These are phyloP conservation scores for Salvia hispanica DNA, from an alignment of 257 asterid genomes.

Conservation along the genomic window DNA sequence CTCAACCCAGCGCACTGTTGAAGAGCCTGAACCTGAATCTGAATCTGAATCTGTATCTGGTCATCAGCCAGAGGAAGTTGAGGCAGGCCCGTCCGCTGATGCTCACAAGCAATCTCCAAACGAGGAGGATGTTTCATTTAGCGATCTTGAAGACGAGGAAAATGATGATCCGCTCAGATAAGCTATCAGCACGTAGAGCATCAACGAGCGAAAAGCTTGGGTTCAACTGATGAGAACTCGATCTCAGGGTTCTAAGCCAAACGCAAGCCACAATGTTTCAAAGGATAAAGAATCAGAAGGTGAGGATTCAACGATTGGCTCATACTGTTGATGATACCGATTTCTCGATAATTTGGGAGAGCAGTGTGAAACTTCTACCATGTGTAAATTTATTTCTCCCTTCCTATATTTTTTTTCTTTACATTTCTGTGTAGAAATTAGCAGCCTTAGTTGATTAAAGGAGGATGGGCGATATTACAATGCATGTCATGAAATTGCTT, in stretches of 20 bases:
- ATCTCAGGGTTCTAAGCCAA: conserved; percentile 35
- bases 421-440: conserved; percentile 25
- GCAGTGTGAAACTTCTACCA: conserved; percentile 37
- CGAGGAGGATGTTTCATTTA: conserved; percentile 67
- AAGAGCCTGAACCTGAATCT: conserved; percentile 33
- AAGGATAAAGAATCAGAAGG: conserved; percentile 69
- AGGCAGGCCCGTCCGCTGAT: conserved; percentile 26
- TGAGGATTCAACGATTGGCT: conserved; percentile 80
- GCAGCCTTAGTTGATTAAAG: conserved; percentile 15
- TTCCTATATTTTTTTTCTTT: neutral
- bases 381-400: conserved; percentile 34
- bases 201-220: conserved; percentile 45
- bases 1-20: conserved; percentile 30
- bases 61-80: conserved; percentile 33
- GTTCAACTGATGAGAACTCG: conserved; percentile 46
- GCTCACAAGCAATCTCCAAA: conserved; percentile 40
- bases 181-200: conserved; percentile 29
- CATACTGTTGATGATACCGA: conserved; percentile 65
- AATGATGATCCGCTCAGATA: conserved; percentile 11
- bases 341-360: conserved; percentile 54
- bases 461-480: neutral
- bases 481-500: neutral
- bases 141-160: conserved; percentile 74
- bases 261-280: conserved; percentile 31
- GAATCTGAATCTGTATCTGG: neutral